Conservation (phyloP, 2,329 filamentous ascomycete genomes). For the Curvularia hawaiiensis region DNA sequence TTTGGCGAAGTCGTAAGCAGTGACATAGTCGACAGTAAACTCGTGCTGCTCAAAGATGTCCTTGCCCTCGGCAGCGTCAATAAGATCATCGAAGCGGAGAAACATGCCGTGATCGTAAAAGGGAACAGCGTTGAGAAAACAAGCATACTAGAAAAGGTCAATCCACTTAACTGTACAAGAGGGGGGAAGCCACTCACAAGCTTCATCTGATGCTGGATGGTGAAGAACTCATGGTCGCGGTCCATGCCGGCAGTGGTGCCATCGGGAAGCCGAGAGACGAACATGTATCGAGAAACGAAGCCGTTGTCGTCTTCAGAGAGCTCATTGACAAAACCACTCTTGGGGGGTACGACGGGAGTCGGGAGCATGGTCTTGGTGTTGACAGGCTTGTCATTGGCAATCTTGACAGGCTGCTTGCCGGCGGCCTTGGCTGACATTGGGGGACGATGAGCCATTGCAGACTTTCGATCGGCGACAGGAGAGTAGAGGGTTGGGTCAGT, state of each 20-base stretch:
- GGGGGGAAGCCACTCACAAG: slow-evolving; percentile 23
- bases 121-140: slow-evolving; percentile 31
- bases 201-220: slow-evolving; percentile 38
- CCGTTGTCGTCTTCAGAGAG: slow-evolving; percentile 22
- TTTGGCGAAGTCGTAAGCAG: slow-evolving; percentile 30
- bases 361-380: slow-evolving; percentile 22
- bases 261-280: slow-evolving; percentile 27
- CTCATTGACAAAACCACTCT: slow-evolving; percentile 35
- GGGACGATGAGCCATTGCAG: slow-evolving; percentile 16
- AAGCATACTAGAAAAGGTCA: slow-evolving; percentile 33
- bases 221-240: slow-evolving; percentile 30
- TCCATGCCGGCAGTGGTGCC: slow-evolving; percentile 30
- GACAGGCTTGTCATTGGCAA: slow-evolving; percentile 10
- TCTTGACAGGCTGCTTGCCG: slow-evolving; percentile 11
- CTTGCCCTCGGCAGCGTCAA: slow-evolving; percentile 39
- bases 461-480: slow-evolving; percentile 29
- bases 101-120: slow-evolving; percentile 31
- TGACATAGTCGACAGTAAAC: slow-evolving; percentile 29
- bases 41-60: slow-evolving; percentile 28
- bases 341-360: slow-evolving; percentile 17
- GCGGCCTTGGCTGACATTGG: slow-evolving; percentile 20
- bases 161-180: slow-evolving; percentile 10
- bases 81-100: slow-evolving; percentile 49
- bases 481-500: slow-evolving; percentile 40
- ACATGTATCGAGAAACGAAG: slow-evolving; percentile 37